phyloP scores from a whole-genome alignment of 768 basidiomycete species.

The Hydnomerulius pinastri region DNA sequence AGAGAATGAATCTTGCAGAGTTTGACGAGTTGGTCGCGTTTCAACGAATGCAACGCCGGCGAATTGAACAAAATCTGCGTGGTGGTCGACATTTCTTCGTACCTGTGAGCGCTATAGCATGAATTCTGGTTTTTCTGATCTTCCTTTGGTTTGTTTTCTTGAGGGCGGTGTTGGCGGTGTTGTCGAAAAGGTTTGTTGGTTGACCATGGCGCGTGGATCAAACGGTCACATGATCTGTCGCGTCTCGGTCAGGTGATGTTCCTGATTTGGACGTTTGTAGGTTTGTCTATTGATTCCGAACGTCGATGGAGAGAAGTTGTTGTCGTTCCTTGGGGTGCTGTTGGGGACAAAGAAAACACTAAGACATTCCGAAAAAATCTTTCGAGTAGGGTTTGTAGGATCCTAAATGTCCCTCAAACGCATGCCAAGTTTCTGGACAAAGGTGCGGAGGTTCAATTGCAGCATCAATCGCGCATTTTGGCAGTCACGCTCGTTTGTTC shows the following conservation, averaged over 20 bases:
- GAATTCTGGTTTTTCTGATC: not conserved
- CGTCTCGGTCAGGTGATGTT: conserved; percentile 16
- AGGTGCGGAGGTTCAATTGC: not conserved
- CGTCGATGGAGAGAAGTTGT: not conserved
- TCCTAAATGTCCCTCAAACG: not conserved
- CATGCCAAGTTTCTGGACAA: not conserved
- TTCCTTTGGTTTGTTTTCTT: not conserved
- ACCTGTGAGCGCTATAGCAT: conserved; percentile 9
- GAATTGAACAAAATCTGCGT: conserved; percentile 85
- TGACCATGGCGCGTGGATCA: conserved; percentile 10
- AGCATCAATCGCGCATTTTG: not conserved
- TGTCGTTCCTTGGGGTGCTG: too few relatives aligned
- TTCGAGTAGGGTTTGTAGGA: not conserved
- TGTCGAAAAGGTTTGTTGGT: conserved; percentile 13
- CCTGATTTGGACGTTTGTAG: not conserved
- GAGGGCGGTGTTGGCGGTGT: not conserved
- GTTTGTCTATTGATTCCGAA: not conserved
- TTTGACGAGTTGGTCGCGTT: conserved; percentile 81
- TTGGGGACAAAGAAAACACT: conserved; percentile 9
- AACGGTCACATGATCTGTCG: conserved; percentile 19
- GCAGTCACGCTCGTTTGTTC: not conserved
- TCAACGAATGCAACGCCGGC: conserved; percentile 79
- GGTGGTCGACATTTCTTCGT: conserved; percentile 60
- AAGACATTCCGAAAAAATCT: conserved; percentile 11
- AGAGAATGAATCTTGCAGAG: conserved; percentile 83